Evolutionary conservation across 805 yeast species (phyloP).

Genomic region (Kazachstania bromeliacearum): DNA sequence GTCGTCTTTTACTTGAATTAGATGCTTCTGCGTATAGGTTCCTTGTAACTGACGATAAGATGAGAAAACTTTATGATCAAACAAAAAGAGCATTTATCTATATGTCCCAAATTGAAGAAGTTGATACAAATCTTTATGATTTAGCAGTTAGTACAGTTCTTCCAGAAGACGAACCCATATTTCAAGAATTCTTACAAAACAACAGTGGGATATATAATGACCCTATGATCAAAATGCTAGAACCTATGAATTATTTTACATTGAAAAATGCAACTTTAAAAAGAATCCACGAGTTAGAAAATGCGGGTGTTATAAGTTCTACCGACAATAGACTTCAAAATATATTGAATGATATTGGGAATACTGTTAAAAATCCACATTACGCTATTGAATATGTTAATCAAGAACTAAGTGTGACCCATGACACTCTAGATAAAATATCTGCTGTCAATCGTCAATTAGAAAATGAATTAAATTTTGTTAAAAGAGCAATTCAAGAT

Average conservation of each 20-base stretch:
- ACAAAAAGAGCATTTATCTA: constrained; percentile 77
- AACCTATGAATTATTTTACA: constrained; percentile 51
- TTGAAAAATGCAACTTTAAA: constrained; percentile 70
- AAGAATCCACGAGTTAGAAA: constrained; percentile 65
- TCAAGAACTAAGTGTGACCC: constrained; percentile 38
- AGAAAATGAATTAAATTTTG: constrained; percentile 33
- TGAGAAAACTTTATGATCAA: constrained; percentile 54
- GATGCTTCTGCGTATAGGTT: constrained; percentile 44
- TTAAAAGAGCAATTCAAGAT: constrained; percentile 41
- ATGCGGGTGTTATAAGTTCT: constrained; percentile 53
- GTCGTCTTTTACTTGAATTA: constrained; percentile 38
- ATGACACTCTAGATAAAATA: constrained; percentile 36
- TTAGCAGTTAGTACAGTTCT: constrained; percentile 19
- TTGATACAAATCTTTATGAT: constrained; percentile 56
- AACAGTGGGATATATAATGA: constrained; percentile 28
- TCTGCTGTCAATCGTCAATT: constrained; percentile 38
- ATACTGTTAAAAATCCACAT: constrained; percentile 57
- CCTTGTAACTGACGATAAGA: constrained; percentile 44
- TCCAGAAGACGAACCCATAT: constrained; percentile 57
- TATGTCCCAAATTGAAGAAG: constrained; percentile 71
- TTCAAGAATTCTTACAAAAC: constrained; percentile 44
- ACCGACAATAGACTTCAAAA: constrained; percentile 61
- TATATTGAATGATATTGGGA: constrained; percentile 71
- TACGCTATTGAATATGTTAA: constrained; percentile 40
- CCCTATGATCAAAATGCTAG: constrained; percentile 37